Conservation (phyloP, 768 basidiomycete species). For the Trametopsis cervina region DNA sequence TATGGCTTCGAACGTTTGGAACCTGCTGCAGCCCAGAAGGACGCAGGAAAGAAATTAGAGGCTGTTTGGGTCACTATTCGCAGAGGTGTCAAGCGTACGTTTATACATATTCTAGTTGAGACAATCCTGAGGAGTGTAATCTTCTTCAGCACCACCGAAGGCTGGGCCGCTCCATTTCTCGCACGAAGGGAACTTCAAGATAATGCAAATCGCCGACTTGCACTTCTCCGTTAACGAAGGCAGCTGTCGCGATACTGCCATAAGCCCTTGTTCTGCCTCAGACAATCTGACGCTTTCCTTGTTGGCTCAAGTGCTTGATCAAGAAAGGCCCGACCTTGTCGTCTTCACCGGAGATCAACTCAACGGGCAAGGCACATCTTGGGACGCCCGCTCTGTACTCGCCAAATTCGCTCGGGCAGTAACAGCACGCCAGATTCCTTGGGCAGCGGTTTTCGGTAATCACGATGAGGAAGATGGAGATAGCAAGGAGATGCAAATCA, state of each 20-base stretch:
- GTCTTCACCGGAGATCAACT: constrained; percentile 93
- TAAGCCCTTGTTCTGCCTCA: constrained; percentile 47
- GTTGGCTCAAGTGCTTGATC: constrained; percentile 61
- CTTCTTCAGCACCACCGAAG: constrained; percentile 62
- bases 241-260: constrained; percentile 62
- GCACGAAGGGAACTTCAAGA: constrained; percentile 76
- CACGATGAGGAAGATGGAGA: constrained; percentile 79
- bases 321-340: constrained; percentile 84
- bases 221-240: constrained; percentile 85
- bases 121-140: no score
- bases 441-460: constrained; percentile 92
- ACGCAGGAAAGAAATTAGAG: constrained; percentile 32
- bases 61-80: constrained; percentile 63
- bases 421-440: constrained; percentile 71
- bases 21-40: constrained; percentile 45
- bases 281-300: constrained; percentile 78
- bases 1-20: constrained; percentile 78
- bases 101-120: no score
- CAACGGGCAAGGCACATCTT: constrained; percentile 85
- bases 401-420: constrained; percentile 83
- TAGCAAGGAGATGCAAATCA: constrained; percentile 56
- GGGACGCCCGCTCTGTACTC: constrained; percentile 83
- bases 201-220: constrained; percentile 88
- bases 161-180: constrained; percentile 82
- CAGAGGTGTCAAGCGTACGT: constrained; percentile 67